Percentiles rank a stretch among this genome's conserved stretches.
Evolutionary conservation across 352 stramenopile species (phyloP).

Genomic region (Pythium brassicae): DNA sequence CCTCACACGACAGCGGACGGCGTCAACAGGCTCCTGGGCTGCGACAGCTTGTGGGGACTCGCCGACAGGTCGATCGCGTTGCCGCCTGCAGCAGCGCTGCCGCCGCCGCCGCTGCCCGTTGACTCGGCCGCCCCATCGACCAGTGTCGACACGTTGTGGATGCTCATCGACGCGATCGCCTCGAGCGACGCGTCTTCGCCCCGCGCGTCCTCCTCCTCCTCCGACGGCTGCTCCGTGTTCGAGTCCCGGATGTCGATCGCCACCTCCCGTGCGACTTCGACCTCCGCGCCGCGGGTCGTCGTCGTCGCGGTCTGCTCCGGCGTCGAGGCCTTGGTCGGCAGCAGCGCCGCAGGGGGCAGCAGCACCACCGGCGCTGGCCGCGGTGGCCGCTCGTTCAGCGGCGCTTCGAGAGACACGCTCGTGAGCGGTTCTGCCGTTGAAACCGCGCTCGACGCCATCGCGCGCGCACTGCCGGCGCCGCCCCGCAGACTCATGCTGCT

Average conservation of each 20-base stretch:
- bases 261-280: slow-evolving; percentile 12
- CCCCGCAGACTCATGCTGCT: slow-evolving; percentile 16
- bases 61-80: slow-evolving; percentile 26
- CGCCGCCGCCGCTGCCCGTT: not conserved
- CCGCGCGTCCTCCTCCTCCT: not conserved
- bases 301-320: not conserved
- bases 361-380: slow-evolving; percentile 33
- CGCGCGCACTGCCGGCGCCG: slow-evolving; percentile 1
- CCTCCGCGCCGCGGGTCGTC: not conserved
- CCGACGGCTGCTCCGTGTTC: slow-evolving; percentile 5
- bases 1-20: slow-evolving; percentile 59
- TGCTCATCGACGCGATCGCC: slow-evolving; percentile 31
- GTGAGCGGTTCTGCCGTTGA: slow-evolving; percentile 14
- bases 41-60: slow-evolving; percentile 33
- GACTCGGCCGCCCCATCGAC: slow-evolving; percentile 11
- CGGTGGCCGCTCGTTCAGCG: slow-evolving; percentile 17
- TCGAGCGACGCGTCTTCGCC: slow-evolving; percentile 18
- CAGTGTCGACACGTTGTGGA: slow-evolving; percentile 52
- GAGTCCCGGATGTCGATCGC: slow-evolving; percentile 38
- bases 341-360: slow-evolving; percentile 18
- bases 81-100: slow-evolving; percentile 6
- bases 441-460: slow-evolving; percentile 8
- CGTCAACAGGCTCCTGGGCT: slow-evolving; percentile 45
- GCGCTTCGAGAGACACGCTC: slow-evolving; percentile 2
- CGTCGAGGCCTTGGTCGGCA: slow-evolving; percentile 10